phyloP scores from a whole-genome alignment of 352 stramenopile genomes.

The Phytophthora citrophthora region DNA sequence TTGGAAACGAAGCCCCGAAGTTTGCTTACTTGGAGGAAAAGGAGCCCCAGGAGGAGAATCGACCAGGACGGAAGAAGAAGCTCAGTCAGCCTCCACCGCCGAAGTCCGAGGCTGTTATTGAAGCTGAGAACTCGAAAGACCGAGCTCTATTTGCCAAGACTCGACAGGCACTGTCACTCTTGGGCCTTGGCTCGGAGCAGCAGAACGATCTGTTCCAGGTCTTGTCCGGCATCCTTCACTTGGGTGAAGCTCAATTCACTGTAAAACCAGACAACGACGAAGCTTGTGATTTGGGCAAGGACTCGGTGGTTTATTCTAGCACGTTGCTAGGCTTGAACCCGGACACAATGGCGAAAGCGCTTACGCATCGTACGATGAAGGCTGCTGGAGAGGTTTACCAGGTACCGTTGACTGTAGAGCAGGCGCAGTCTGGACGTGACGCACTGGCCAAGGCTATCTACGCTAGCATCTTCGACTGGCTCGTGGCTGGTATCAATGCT shows the following conservation, averaged over 20 bases:
- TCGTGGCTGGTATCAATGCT: slow-evolving; percentile 92
- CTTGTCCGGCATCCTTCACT: slow-evolving; percentile 78
- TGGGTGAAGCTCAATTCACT: slow-evolving; percentile 74
- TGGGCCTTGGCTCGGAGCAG: slow-evolving; percentile 60
- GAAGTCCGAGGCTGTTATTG: slow-evolving; percentile 31
- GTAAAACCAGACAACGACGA: slow-evolving; percentile 61
- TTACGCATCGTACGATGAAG: slow-evolving; percentile 76
- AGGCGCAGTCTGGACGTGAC: slow-evolving; percentile 88
- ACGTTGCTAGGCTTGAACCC: slow-evolving; percentile 57
- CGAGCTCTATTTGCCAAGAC: slow-evolving; percentile 67
- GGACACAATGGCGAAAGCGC: slow-evolving; percentile 56
- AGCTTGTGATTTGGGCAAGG: slow-evolving; percentile 44
- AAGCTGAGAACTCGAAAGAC: slow-evolving; percentile 49
- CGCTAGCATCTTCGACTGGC: slow-evolving; percentile 95
- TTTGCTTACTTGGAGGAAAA: slow-evolving; percentile 66
- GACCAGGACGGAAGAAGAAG: slow-evolving; percentile 27
- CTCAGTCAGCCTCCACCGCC: slow-evolving; percentile 2
- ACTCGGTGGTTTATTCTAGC: slow-evolving; percentile 51
- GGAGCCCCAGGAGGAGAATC: slow-evolving; percentile 26
- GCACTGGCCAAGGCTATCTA: slow-evolving; percentile 96
- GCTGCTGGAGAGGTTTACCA: slow-evolving; percentile 72
- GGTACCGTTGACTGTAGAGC: slow-evolving; percentile 62
- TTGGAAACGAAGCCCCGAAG: slow-evolving; percentile 37
- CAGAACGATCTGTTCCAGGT: slow-evolving; percentile 73
- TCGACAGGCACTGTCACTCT: slow-evolving; percentile 57